Conservation (phyloP, 2,329 filamentous ascomycete species). For the Microsporum ferrugineum region DNA sequence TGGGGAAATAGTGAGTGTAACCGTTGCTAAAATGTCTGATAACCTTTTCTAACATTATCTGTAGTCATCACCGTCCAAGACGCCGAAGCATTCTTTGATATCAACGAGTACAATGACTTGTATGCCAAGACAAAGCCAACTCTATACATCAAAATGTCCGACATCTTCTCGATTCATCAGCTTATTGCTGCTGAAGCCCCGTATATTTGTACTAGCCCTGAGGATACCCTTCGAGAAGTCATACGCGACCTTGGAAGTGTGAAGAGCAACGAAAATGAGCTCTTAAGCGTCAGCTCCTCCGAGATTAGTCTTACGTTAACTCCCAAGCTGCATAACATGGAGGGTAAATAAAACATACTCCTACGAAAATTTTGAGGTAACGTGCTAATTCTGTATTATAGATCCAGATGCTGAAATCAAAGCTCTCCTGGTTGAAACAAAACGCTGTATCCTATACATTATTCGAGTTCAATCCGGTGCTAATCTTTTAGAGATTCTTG, state of each 20-base stretch:
- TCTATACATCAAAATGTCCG: slow-evolving; percentile 97
- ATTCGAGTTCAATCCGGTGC: slow-evolving; percentile 87
- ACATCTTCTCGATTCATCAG: slow-evolving; percentile 92
- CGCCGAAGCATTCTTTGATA: slow-evolving; percentile 86
- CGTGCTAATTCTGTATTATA: slow-evolving; percentile 18
- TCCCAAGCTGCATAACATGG: slow-evolving; percentile 76
- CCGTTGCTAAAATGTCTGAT: too few relatives aligned
- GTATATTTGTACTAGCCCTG: slow-evolving; percentile 63
- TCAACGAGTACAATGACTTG: slow-evolving; percentile 96
- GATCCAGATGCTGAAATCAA: slow-evolving; percentile 91
- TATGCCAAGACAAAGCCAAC: slow-evolving; percentile 95
- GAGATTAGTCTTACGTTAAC: slow-evolving; percentile 87
- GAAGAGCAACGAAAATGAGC: slow-evolving; percentile 90
- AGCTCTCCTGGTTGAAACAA: slow-evolving; percentile 93
- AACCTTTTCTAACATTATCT: slow-evolving; percentile 3
- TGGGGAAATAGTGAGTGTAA: slow-evolving; percentile 49
- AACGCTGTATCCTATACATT: slow-evolving; percentile 92
- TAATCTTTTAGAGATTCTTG: slow-evolving; percentile 89
- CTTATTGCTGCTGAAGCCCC: slow-evolving; percentile 70
- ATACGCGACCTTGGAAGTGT: slow-evolving; percentile 89
- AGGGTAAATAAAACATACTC: slow-evolving; percentile 40
- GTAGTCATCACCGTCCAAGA: slow-evolving; percentile 70
- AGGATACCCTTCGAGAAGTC: slow-evolving; percentile 83
- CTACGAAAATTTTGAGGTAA: neutral
- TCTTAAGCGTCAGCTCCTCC: slow-evolving; percentile 71